A percentile compares a stretch with the other conserved stretches of the same genome.
Evolutionary conservation across 129 eudicot species (phyloP).

Genomic region (Flaveria ramosissima): DNA sequence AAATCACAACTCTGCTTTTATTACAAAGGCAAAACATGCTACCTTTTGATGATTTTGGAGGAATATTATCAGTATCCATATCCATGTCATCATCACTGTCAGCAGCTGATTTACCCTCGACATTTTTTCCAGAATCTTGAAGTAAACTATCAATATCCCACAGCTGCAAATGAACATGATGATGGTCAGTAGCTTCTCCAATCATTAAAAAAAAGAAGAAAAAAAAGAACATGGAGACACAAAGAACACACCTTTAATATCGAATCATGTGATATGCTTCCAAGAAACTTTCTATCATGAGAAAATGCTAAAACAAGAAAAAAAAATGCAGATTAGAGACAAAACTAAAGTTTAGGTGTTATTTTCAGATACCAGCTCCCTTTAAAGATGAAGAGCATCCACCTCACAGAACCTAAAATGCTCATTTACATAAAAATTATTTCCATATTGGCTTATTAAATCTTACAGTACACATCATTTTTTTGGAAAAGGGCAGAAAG

Average conservation of each 20-base stretch:
- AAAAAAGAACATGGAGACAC: neutral
- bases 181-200: neutral
- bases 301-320: constrained; percentile 68
- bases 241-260: constrained; percentile 60
- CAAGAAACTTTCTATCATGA: constrained; percentile 91
- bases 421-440: neutral
- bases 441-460: neutral
- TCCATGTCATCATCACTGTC: constrained; percentile 80
- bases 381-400: neutral
- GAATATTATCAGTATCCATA: constrained; percentile 47
- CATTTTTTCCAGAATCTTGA: constrained; percentile 56
- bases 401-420: neutral
- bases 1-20: neutral
- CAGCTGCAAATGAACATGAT: constrained; percentile 46
- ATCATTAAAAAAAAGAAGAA: neutral
- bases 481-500: no score
- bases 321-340: neutral
- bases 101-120: constrained; percentile 42
- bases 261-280: constrained; percentile 89
- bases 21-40: neutral
- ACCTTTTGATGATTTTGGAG: constrained; percentile 74
- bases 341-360: neutral
- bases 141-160: constrained; percentile 85
- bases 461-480: neutral
- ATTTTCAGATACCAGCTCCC: neutral